Base-by-base conservation (phyloP, 2,329 filamentous ascomycete species). In the Exserohilum rostratum region DNA sequence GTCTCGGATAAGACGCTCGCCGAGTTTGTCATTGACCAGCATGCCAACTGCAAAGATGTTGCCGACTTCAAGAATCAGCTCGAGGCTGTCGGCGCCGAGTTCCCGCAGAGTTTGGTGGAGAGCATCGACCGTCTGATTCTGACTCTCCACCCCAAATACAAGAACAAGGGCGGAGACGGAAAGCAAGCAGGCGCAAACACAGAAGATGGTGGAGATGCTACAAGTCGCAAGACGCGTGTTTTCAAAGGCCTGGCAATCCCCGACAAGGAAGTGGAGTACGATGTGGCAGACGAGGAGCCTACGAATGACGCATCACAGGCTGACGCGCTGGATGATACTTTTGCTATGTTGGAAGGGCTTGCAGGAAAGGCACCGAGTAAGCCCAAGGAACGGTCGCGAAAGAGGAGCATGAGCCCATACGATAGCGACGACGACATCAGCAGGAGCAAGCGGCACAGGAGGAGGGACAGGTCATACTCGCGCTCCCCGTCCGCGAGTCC, bases 1-100 rank as follows among this genome's bases (percentile, higher is more conserved):
- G 87, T 97, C 67, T 90, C 85, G 73, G 93, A 99, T 78, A 97
- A 96, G 77, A 96, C 91, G 5, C 86, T 99, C 22, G 93, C 95
- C 65, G 95, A 99, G 77, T 99, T 96, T 72, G 87, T 99, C 68
- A 96, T 99, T 71, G 90, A 90, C 58, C 90, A 96, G 73, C 91
- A 96, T 67, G 78, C 89, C 73, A 85, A 93, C 83, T 90, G 87
- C 79, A 83, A 81, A 46, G 84, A 83, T 25, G 81, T 90, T 52
- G 76, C 83, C 47, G 87, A 90, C 25, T 99, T 98, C 79, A 90
- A 90, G 78, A 80, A 81, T 62, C 86, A 86, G 70, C 82, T 98
- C 62, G 85, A 88, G 63, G 85, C 82, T 27, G 87, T 96, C 76
- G 90, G 90, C 50, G 90, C 89, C 59, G 92, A 88, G 38, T 96